Base-by-base conservation (phyloP, 1,284 basidiomycete genomes). In the Hypsizygus ulmarius region DNA sequence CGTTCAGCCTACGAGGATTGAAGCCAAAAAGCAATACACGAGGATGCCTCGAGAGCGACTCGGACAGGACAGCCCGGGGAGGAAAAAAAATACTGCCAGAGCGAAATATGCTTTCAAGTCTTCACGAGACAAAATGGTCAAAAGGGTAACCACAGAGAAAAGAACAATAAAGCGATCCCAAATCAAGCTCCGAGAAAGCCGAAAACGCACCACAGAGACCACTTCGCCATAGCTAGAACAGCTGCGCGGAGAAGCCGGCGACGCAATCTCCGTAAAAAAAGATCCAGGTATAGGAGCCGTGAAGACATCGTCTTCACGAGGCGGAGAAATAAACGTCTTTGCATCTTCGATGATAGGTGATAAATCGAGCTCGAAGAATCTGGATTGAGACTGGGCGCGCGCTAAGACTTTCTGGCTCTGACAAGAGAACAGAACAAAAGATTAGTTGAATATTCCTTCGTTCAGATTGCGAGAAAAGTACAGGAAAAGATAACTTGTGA, bases 191-290 rank as follows among this genome's bases (percentile, higher is more conserved):
- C 11, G 39, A 21, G 12, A 28, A 43, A 25, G 25, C 27, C 25
- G 12, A 11, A 12, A 41, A 34, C 33, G 35, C 14, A 37, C 19
- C 39, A 41, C 18, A 7, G 8, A 18, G 18, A 61, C 39, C 12
- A 62, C 43, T 33, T 64, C 59, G 2, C 62, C 63, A 18, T 61
- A 59, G 45, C 63, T 66, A n/a, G 62, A 61, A 15, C 41, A 61
- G 43, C 59, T 61, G 6, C 55, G 43, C 28, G 47, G 45, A 3
- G 45, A 45, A 6, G 12, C 18, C 16, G 19, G 25, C 21, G 16
- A 39, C 34, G 33, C 14, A 29, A 36, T 28, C 21, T 38, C 39
- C 8, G 30, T 34, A n/a, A 19, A 9, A 14, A 10, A 3, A 14
- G 36, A 18, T 5, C 19, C 14, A 14, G 11, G n/a, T 47, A 38